A percentile compares a stretch with the other conserved stretches of the same genome.
Conservation (phyloP, 306 rosid species). For the Glycine tomentella region DNA sequence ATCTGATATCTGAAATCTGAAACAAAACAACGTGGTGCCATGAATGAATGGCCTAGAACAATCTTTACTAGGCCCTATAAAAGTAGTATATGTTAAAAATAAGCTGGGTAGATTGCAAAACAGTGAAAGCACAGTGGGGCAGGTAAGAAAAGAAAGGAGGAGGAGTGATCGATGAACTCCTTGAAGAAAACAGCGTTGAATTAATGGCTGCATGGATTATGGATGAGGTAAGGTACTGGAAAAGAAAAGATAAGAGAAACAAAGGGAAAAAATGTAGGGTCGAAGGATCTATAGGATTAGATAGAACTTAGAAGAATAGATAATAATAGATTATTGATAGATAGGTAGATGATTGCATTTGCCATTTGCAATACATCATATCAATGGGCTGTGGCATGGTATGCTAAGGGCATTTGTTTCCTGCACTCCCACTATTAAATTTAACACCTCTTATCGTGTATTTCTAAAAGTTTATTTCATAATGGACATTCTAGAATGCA, state of each 20-base stretch:
- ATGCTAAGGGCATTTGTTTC: not conserved
- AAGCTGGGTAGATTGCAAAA: conserved; percentile 27
- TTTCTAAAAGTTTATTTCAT: too few relatives aligned
- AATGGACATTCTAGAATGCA: too few relatives aligned
- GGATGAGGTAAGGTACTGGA: conserved; percentile 36
- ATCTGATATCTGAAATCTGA: conserved; percentile 37
- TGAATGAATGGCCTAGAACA: conserved; percentile 34
- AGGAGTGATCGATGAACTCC: not conserved
- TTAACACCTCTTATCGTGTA: too few relatives aligned
- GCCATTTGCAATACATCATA: not conserved
- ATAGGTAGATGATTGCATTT: not conserved
- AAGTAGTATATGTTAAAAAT: not conserved
- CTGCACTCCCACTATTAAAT: too few relatives aligned
- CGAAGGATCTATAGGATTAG: not conserved
- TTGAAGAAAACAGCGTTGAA: not conserved
- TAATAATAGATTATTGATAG: not conserved
- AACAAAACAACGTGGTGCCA: conserved; percentile 36
- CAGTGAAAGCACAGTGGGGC: conserved; percentile 44
- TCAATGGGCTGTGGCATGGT: conserved; percentile 18
- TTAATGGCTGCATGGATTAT: conserved; percentile 50
- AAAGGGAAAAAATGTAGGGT: not conserved
- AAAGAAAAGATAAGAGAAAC: not conserved
- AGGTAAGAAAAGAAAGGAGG: conserved; percentile 33
- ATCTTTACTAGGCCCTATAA: conserved; percentile 13
- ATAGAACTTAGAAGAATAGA: not conserved